Percentiles rank a stretch among this genome's conserved stretches.
phyloP scores from a whole-genome alignment of 805 yeast genomes.

The Saturnispora silvae region DNA sequence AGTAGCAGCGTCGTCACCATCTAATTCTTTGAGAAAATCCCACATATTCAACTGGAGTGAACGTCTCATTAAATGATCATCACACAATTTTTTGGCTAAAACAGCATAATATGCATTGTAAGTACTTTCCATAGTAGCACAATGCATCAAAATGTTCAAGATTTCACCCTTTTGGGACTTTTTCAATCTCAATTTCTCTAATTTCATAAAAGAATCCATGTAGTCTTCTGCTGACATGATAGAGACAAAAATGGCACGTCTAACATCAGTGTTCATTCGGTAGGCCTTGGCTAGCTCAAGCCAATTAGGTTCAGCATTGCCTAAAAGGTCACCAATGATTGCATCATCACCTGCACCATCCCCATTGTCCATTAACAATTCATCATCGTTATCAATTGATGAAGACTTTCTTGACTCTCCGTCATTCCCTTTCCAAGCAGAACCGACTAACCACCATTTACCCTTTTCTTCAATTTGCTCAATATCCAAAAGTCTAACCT shows the following conservation, averaged over 20 bases:
- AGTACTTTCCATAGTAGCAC: slow-evolving; percentile 70
- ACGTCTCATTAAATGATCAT: slow-evolving; percentile 63
- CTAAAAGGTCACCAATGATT: slow-evolving; percentile 49
- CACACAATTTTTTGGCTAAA: slow-evolving; percentile 68
- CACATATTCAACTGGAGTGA: slow-evolving; percentile 83
- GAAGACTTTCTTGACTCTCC: neutral
- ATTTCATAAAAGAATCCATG: slow-evolving; percentile 71
- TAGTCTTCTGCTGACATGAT: slow-evolving; percentile 93
- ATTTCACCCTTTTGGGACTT: slow-evolving; percentile 78
- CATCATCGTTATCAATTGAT: slow-evolving; percentile 4
- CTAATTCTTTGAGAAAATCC: slow-evolving; percentile 73
- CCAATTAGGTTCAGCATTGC: slow-evolving; percentile 77
- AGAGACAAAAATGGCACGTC: slow-evolving; percentile 88
- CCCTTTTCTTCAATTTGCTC: slow-evolving; percentile 69
- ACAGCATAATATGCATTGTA: slow-evolving; percentile 87
- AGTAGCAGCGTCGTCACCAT: slow-evolving; percentile 30
- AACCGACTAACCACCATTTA: slow-evolving; percentile 98
- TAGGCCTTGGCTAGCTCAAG: slow-evolving; percentile 72
- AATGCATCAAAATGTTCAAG: slow-evolving; percentile 75
- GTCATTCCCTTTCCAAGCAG: slow-evolving; percentile 79
- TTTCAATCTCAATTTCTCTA: slow-evolving; percentile 72
- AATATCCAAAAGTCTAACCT: slow-evolving; percentile 77
- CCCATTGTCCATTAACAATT: neutral
- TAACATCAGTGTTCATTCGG: slow-evolving; percentile 90
- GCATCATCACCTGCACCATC: slow-evolving; percentile 18